These are phyloP conservation scores for Medicago arabica DNA, from an alignment of 306 rosid species.

Conservation along the genomic window DNA sequence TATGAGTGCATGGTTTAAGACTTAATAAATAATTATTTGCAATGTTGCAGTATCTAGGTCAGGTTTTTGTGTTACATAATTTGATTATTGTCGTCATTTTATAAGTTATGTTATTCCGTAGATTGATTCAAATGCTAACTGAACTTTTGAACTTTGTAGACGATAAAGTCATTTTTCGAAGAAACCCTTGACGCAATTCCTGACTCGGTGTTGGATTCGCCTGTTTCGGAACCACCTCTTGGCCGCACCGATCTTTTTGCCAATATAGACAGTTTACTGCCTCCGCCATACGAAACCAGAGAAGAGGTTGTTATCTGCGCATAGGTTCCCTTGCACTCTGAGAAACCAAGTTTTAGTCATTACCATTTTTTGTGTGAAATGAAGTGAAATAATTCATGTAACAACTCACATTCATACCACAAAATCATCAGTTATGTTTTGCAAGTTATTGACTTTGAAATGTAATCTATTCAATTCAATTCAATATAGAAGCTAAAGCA, in stretches of 20 bases:
- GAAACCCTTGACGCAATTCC: conserved; percentile 89
- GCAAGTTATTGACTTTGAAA: conserved; percentile 27
- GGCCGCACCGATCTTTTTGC: conserved; percentile 70
- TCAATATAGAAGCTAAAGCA: not conserved
- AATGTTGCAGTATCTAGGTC: not conserved
- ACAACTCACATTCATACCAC: conserved; percentile 13
- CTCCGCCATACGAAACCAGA: conserved; percentile 64
- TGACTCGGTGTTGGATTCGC: conserved; percentile 75
- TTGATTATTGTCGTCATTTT: conserved; percentile 6
- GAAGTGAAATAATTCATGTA: conserved; percentile 26
- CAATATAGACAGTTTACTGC: conserved; percentile 60
- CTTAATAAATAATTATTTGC: conserved; percentile 10
- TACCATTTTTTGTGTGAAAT: conserved; percentile 37
- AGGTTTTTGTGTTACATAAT: conserved; percentile 20
- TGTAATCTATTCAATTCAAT: conserved; percentile 28
- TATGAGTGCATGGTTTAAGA: conserved; percentile 5
- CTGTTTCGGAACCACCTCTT: conserved; percentile 53
- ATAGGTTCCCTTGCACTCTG: conserved; percentile 44
- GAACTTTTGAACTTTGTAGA: conserved; percentile 60
- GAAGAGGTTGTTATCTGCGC: conserved; percentile 55
- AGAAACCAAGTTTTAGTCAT: conserved; percentile 22
- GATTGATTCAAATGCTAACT: conserved; percentile 42
- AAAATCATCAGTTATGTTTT: not conserved
- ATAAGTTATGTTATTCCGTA: conserved; percentile 19
- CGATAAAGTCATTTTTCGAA: conserved; percentile 80